Conservation (phyloP, 2,329 filamentous ascomycete genomes). For the Aspergillus phoenicis region DNA sequence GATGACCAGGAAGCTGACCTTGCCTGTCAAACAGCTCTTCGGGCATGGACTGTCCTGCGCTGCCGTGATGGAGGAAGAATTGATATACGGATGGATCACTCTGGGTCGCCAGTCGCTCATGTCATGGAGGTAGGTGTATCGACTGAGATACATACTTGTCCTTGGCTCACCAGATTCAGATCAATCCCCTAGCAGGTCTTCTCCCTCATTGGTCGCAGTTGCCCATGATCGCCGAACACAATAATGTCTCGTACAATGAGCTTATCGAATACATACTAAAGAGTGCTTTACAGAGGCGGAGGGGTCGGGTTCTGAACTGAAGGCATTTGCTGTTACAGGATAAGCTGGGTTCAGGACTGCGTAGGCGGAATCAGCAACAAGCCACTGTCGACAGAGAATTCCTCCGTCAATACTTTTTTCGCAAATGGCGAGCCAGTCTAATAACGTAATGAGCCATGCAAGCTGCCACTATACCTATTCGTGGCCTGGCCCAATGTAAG, state of each 20-base stretch:
- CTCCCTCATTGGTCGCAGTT: constrained; percentile 1
- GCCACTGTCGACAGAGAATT: too few species aligned
- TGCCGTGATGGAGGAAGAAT: constrained; percentile 22
- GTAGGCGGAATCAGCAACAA: background rate
- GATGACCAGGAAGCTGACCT: constrained; percentile 13
- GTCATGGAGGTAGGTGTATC: constrained; percentile 17
- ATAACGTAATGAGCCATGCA: too few species aligned
- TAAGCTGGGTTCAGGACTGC: background rate
- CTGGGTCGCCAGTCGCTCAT: constrained; percentile 5
- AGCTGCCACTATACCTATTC: too few species aligned
- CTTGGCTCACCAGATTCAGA: background rate
- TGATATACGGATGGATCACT: constrained; percentile 18
- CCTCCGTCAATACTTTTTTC: too few species aligned
- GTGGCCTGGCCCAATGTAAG: too few species aligned
- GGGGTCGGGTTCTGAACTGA: background rate
- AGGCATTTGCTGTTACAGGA: too few species aligned
- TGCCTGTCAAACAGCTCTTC: constrained; percentile 15
- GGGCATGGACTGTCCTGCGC: constrained; percentile 15
- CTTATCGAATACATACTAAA: background rate
- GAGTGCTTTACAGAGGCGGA: constrained; percentile 1
- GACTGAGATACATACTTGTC: background rate
- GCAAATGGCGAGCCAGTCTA: too few species aligned
- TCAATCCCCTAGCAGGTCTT: constrained; percentile 2
- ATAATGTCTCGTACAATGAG: background rate
- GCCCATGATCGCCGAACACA: constrained; percentile 5